Conservation (phyloP, 192 early-diverging fungal genomes). For the Linderina pennispora region DNA sequence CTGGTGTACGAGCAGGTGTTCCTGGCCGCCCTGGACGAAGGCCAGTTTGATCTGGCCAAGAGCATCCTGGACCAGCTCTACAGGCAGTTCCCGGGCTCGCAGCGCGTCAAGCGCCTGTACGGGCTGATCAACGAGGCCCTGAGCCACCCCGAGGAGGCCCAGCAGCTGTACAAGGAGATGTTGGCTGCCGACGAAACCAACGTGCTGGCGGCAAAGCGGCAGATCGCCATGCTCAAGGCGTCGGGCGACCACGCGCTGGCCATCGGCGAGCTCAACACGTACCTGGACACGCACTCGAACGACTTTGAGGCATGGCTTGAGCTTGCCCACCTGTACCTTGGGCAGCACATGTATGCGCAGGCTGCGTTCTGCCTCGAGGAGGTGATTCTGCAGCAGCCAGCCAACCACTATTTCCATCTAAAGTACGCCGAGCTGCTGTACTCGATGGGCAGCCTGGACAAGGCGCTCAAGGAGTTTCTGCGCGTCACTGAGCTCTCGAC, state of each 20-base stretch:
- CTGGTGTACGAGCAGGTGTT: conserved; percentile 78
- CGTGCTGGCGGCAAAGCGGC: conserved; percentile 67
- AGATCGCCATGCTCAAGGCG: conserved; percentile 65
- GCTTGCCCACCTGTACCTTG: conserved; percentile 69
- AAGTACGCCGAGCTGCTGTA: conserved; percentile 88
- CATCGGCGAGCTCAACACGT: conserved; percentile 62
- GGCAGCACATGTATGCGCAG: conserved; percentile 65
- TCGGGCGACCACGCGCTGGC: conserved; percentile 64
- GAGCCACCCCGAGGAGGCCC: conserved; percentile 64
- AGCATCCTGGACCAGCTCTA: conserved; percentile 56
- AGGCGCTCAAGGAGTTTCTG: conserved; percentile 86
- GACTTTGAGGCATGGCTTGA: conserved; percentile 92
- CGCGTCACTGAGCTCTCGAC: conserved; percentile 79
- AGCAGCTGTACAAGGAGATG: conserved; percentile 65
- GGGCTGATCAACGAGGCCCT: conserved; percentile 77
- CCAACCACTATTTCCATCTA: conserved; percentile 78
- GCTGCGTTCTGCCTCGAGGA: conserved; percentile 92
- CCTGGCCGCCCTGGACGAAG: conserved; percentile 72
- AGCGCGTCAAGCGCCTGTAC: conserved; percentile 64
- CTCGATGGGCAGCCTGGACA: conserved; percentile 55
- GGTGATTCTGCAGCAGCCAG: conserved; percentile 78
- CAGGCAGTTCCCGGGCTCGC: conserved; percentile 57
- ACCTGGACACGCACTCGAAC: conserved; percentile 77
- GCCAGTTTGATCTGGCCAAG: conserved; percentile 60
- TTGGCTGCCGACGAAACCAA: conserved; percentile 75